Evolutionary conservation across 1,284 basidiomycete species (phyloP), one percentile per base, ranked within the genome.

Genomic region (Irpex sp.): DNA sequence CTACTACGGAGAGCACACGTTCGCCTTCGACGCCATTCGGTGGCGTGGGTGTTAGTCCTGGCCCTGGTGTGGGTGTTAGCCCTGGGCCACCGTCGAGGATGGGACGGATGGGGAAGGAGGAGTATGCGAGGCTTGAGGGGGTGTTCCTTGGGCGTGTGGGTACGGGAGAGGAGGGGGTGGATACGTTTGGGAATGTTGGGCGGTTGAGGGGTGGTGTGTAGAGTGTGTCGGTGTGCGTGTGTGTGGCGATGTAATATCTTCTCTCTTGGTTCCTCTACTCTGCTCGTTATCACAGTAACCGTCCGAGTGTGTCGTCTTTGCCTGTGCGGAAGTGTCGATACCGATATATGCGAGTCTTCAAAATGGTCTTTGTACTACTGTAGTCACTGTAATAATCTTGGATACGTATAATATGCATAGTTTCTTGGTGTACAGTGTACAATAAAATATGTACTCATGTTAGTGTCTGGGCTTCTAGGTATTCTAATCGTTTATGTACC

Each of bases 81-180:
- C 13, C 39, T 33, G 31, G 31, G 5, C 31, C 31, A 6, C 31
- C 31, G 31, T 33, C 31, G 31, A 33, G 31, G 39, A 46, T 46
- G 33, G 53, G 53, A 13, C 13, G 31, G 35, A 17, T 55, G 21
- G 26, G 13, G 8, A 71, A n/a, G 69, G 74, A 8, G 62, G 69
- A 36, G 69, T 87, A 95, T 74, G 75, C 85, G 46, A 33, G 56
- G 58, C 71, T 69, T 36, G 74, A 67, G 62, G 66, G 46, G 61
- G 60, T 68, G 39, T 73, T 31, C 53, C 11, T 15, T 19, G 33
- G 53, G 2, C 19, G 53, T 19, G 53, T 36, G 3, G 53, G 49
- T 0, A n/a, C 9, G 8, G 53, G 60, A 33, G 70, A 67, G 35
- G 73, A 74, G 57, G 75, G 75, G 2, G 65, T 75, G 56, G 75